These are phyloP conservation scores for Solanum aculeatissimum DNA, from an alignment of 305 asterid species.

Conservation along the genomic window DNA sequence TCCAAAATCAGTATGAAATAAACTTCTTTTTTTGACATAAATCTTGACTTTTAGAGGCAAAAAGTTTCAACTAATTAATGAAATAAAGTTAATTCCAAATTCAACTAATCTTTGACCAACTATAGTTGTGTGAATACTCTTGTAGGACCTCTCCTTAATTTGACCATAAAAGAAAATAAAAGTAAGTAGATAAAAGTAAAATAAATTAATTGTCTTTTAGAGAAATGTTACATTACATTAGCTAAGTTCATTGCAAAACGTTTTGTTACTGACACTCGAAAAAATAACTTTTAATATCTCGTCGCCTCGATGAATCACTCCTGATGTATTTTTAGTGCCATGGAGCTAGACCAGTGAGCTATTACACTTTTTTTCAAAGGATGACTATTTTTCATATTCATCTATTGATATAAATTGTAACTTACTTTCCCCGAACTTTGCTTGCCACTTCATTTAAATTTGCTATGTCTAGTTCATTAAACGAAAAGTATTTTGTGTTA, in stretches of 20 bases:
- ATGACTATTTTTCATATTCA: too few relatives aligned
- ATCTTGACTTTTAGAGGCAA: background rate
- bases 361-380: too few relatives aligned
- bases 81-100: background rate
- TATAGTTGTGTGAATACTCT: background rate
- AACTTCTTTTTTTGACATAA: background rate
- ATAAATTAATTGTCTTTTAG: background rate
- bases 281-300: too few relatives aligned
- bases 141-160: background rate
- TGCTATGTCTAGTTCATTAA: background rate
- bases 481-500: background rate
- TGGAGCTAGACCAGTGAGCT: too few relatives aligned
- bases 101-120: background rate
- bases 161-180: background rate
- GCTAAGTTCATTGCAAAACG: background rate
- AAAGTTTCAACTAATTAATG: background rate
- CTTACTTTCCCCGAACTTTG: background rate
- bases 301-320: too few relatives aligned
- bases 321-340: too few relatives aligned
- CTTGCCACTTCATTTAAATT: background rate
- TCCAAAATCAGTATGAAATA: background rate
- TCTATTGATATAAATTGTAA: background rate
- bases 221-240: background rate
- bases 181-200: background rate
- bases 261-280: too few relatives aligned